These are phyloP conservation scores for Botryotinia calthae DNA, from an alignment of 2,329 filamentous ascomycete species.

Conservation along the genomic window DNA sequence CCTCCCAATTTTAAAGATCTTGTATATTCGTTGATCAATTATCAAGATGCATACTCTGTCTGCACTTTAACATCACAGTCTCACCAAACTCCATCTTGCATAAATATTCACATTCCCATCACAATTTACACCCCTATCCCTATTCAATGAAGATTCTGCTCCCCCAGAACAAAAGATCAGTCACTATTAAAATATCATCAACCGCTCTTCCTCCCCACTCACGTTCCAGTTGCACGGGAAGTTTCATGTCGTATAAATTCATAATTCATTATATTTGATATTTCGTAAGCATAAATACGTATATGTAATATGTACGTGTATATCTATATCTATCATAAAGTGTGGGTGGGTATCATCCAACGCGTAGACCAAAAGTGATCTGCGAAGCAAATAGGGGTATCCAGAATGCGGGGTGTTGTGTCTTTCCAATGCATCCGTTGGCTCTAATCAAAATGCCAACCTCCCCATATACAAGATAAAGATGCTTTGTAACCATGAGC, in stretches of 20 bases:
- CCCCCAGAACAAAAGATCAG: fast-evolving
- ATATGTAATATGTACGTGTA: not conserved
- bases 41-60: not conserved
- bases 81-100: not conserved
- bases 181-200: not conserved
- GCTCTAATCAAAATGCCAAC: not conserved
- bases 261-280: not conserved
- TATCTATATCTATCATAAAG: not conserved
- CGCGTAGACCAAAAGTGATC: not conserved
- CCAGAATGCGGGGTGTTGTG: not conserved
- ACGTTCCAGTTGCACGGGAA: not conserved
- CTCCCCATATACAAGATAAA: not conserved
- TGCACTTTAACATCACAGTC: not conserved
- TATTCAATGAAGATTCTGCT: not conserved
- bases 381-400: not conserved
- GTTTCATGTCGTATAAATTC: not conserved
- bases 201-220: not conserved
- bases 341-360: not conserved
- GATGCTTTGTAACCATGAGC: not conserved
- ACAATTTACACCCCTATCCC: no score
- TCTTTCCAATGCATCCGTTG: not conserved
- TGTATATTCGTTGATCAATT: not conserved
- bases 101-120: not conserved
- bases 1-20: not conserved
- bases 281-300: not conserved